Conservation (phyloP, 306 rosid genomes). For the Citrullus amarus region DNA sequence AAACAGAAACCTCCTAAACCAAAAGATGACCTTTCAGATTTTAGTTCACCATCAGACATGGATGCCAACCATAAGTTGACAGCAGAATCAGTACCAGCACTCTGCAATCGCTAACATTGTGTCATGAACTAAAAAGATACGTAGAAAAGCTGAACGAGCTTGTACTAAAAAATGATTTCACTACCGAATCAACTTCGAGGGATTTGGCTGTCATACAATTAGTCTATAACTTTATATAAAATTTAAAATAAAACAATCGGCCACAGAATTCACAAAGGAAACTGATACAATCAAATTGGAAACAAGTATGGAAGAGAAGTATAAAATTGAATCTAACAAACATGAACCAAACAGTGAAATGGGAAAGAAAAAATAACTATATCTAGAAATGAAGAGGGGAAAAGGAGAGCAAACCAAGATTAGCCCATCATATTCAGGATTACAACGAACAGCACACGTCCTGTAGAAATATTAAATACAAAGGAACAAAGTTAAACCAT, state of each 20-base stretch:
- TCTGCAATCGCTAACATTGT: conserved; percentile 40
- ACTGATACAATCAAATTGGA: neutral
- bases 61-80: conserved; percentile 87
- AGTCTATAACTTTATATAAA: neutral
- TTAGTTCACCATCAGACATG: conserved; percentile 28
- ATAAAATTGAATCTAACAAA: neutral
- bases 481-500: neutral
- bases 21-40: conserved; percentile 49
- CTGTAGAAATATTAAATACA: conserved; percentile 33
- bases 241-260: neutral
- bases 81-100: conserved; percentile 86
- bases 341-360: neutral
- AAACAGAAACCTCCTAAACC: conserved; percentile 6
- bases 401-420: conserved; percentile 58
- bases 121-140: neutral
- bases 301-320: neutral
- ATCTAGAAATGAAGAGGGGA: conserved; percentile 16
- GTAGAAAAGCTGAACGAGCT: neutral
- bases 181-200: neutral
- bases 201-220: neutral
- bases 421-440: conserved; percentile 75
- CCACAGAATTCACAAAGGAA: neutral
- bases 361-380: neutral
- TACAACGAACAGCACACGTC: conserved; percentile 83
- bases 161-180: neutral